These are phyloP conservation scores for Asterionellopsis glacialis DNA, from an alignment of 108 stramenopile genomes.

Conservation along the genomic window DNA sequence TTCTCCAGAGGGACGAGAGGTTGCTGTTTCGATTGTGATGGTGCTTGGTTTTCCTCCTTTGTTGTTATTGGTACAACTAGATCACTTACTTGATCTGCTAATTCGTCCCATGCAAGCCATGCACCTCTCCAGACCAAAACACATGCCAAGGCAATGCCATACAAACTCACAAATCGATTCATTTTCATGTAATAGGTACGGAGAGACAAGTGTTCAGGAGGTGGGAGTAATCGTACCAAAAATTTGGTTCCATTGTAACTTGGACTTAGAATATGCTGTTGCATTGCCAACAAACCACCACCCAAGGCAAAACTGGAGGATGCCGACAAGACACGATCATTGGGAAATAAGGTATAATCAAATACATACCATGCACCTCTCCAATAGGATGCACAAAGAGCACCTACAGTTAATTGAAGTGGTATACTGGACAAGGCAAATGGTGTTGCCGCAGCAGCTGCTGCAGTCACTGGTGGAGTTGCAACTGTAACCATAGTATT, in stretches of 20 bases:
- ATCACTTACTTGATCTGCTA: background rate
- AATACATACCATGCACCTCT: constrained; percentile 67
- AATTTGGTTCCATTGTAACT: constrained; percentile 1
- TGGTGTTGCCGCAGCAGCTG: background rate
- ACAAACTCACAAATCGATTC: constrained; percentile 47
- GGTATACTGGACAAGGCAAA: constrained; percentile 1
- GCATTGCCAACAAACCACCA: constrained; percentile 21
- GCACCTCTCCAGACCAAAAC: constrained; percentile 68
- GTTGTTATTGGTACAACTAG: background rate
- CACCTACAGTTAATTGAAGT: constrained; percentile 23
- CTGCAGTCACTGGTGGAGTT: no score
- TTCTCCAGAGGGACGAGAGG: no score
- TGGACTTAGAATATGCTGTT: constrained; percentile 21
- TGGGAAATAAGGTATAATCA: constrained; percentile 61
- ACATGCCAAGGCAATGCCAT: constrained; percentile 45
- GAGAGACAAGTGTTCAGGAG: background rate
- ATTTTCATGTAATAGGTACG: background rate
- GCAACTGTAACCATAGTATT: no score
- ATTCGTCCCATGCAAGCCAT: constrained; percentile 54
- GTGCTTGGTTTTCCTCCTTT: background rate
- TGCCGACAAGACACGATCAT: constrained; percentile 27
- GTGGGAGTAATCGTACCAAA: no score
- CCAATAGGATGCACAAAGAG: constrained; percentile 41
- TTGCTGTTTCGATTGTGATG: background rate
- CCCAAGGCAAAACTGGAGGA: constrained; percentile 30